These are phyloP conservation scores for Syzygium grande DNA, from an alignment of 345 rosid species.

Conservation along the genomic window DNA sequence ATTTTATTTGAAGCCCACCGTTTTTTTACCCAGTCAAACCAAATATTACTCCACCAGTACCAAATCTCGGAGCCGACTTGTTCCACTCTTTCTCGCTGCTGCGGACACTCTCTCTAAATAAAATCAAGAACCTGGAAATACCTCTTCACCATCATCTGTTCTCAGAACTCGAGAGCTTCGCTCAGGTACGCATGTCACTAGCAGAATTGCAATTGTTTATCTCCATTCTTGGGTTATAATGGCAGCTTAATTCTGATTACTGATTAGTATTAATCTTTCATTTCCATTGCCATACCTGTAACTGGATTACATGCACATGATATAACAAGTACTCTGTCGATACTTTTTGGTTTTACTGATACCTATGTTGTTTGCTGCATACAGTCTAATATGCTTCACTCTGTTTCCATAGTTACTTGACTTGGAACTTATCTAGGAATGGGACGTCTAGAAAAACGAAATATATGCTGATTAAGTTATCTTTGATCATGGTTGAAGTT, in stretches of 20 bases:
- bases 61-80: neutral
- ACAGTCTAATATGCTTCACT: neutral
- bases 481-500: neutral
- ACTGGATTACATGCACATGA: neutral
- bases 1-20: too few relatives aligned
- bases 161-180: neutral
- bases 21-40: too few relatives aligned
- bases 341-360: neutral
- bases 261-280: neutral
- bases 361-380: neutral
- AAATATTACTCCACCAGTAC: neutral
- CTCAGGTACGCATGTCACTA: neutral
- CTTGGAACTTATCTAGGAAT: neutral
- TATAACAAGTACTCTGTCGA: neutral
- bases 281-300: neutral
- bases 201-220: neutral
- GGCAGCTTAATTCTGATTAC: neutral
- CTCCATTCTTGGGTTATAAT: neutral
- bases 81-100: neutral
- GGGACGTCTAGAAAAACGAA: neutral
- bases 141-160: neutral
- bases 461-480: neutral
- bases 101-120: neutral
- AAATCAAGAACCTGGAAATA: neutral
- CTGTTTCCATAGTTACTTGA: neutral